Conservation (phyloP, 2,329 filamentous ascomycete species). For the Fusarium pseudograminearum region DNA sequence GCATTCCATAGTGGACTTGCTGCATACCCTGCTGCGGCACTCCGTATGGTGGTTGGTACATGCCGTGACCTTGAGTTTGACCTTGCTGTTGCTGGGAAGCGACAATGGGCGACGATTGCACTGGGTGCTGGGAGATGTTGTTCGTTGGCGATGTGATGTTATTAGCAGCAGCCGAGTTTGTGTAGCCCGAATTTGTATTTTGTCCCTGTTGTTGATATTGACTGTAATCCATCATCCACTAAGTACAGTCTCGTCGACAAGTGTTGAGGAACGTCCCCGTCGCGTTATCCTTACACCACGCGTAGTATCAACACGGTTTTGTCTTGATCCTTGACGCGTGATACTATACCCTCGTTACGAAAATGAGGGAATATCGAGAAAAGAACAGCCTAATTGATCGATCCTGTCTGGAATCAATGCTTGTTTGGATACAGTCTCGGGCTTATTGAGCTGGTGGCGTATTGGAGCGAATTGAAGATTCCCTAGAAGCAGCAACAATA, state of each 20-base stretch:
- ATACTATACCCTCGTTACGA: slow-evolving; percentile 11
- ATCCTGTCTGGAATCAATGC: slow-evolving; percentile 52
- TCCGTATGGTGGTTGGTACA: slow-evolving; percentile 83
- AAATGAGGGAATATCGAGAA: slow-evolving; percentile 28
- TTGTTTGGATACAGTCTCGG: slow-evolving; percentile 57
- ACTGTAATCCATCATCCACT: slow-evolving; percentile 78
- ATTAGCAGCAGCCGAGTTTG: slow-evolving; percentile 66
- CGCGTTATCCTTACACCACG: slow-evolving; percentile 41
- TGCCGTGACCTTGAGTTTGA: slow-evolving; percentile 76
- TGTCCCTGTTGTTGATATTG: slow-evolving; percentile 73
- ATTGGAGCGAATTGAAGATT: slow-evolving; percentile 51
- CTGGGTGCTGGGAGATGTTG: slow-evolving; percentile 73
- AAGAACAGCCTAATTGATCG: slow-evolving; percentile 46
- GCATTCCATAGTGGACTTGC: slow-evolving; percentile 75
- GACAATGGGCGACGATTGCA: slow-evolving; percentile 83
- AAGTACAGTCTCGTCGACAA: slow-evolving; percentile 44
- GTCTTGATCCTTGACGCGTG: slow-evolving; percentile 26
- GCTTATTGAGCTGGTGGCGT: slow-evolving; percentile 57
- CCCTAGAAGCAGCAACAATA: slow-evolving; percentile 61
- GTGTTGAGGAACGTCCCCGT: slow-evolving; percentile 47
- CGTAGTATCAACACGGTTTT: slow-evolving; percentile 24
- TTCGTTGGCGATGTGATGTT: slow-evolving; percentile 80
- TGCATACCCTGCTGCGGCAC: slow-evolving; percentile 81
- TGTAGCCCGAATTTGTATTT: slow-evolving; percentile 74
- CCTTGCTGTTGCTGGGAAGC: slow-evolving; percentile 77